phyloP scores from a whole-genome alignment of 2,329 filamentous ascomycete genomes.

The Alternaria gaisen region DNA sequence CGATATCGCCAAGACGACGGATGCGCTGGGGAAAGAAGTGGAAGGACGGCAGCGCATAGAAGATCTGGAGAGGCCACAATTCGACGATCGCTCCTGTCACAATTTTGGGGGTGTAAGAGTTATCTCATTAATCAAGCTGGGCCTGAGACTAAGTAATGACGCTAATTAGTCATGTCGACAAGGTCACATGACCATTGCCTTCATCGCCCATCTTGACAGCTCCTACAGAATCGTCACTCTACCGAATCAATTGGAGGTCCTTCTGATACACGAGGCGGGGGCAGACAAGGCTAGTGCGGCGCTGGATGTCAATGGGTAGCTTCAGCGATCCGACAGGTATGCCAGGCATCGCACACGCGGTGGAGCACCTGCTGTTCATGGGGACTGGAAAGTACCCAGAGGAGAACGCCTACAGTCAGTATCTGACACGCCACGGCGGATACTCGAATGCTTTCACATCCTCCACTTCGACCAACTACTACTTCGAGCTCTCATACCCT shows the following conservation, averaged over 20 bases:
- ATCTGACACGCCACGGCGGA: too few relatives aligned
- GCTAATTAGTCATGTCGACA: too few relatives aligned
- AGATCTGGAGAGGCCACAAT: conserved; percentile 76
- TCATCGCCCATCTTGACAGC: too few relatives aligned
- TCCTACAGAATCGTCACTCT: conserved; percentile 87
- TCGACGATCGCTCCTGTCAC: conserved; percentile 88
- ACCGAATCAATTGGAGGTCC: conserved; percentile 85
- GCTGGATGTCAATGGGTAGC: conserved; percentile 94
- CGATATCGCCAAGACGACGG: conserved; percentile 34
- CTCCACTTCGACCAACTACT: too few relatives aligned
- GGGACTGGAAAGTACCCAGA: conserved; percentile 93
- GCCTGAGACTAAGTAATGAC: too few relatives aligned
- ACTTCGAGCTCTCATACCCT: too few relatives aligned
- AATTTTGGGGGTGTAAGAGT: too few relatives aligned
- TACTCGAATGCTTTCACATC: too few relatives aligned
- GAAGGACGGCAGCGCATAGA: conserved; percentile 46
- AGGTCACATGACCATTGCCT: too few relatives aligned
- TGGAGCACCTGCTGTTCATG: conserved; percentile 98
- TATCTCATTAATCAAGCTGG: too few relatives aligned
- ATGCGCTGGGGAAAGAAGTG: conserved; percentile 38
- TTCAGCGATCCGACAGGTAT: conserved; percentile 92
- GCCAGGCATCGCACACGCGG: conserved; percentile 93
- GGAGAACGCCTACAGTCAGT: conserved; percentile 11
- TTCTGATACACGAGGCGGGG: conserved; percentile 91
- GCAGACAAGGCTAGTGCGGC: conserved; percentile 97